Evolutionary conservation across 140 eudicot species (phyloP), one percentile per base, ranked within the genome.

Genomic region (Oenanthe javanica): DNA sequence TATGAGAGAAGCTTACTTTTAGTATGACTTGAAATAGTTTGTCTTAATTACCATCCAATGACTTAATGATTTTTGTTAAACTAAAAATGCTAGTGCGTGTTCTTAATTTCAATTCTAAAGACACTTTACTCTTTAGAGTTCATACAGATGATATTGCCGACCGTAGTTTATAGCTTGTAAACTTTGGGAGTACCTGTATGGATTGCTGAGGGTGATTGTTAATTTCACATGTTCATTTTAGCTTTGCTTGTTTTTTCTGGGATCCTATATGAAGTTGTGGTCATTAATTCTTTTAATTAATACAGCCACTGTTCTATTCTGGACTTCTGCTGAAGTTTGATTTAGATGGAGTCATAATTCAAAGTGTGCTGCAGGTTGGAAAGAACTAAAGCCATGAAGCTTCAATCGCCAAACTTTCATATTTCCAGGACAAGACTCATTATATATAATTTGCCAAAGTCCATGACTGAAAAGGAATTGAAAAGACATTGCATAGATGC

Each of bases 341-440:
- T 6, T 40, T 71, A 71, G n/a, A 23, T 48, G 36, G 25, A 11
- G 63, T 48, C 48, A n/a, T 48, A 27, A 47, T 47, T 52, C 16
- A 63, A 6, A 27, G 52, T 27, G 69, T 57, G 59, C 57, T 83
- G 86, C 89, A 95, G 99, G 93, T 84, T 95, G 93, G 93, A 95
- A 70, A 88, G 87, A 83, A 88, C 89, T 54, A 95, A 92, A 86
- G 90, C 76, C 81, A 81, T 82, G 14, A 95, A 95, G 86, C 97
- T 95, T 77, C 83, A 81, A 75, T 95, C 98, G 21, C 99, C 99
- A 31, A 95, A 95, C 86, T 93, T 92, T 63, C 96, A 90, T 88
- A 91, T 95, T 81, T 95, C 99, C 81, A 91, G 80, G 82, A 93
- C 98, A n/a, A 91, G 99, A 80, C 93, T 95, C 40, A 88, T 93